Evolutionary conservation across 2,329 filamentous ascomycete species (phyloP).

Genomic region (Calonectria pteridis): DNA sequence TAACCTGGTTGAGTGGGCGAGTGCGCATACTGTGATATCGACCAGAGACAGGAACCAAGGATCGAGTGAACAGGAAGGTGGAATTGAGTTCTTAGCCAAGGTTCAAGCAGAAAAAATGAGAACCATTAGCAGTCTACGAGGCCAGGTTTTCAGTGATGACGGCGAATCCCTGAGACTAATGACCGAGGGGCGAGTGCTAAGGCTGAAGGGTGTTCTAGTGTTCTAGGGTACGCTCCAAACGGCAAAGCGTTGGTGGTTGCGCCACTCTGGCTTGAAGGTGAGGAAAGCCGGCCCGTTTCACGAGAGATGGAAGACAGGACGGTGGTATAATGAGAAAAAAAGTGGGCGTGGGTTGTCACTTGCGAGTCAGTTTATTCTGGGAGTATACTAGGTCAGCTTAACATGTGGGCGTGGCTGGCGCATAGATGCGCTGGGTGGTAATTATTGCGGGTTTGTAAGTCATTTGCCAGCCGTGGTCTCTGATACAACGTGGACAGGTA

Average conservation of each 20-base stretch:
- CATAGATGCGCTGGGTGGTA: conserved; percentile 3
- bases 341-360: neutral
- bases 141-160: neutral
- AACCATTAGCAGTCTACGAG: neutral
- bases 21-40: neutral
- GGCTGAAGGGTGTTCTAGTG: neutral
- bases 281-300: conserved; percentile 6
- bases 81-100: neutral
- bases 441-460: neutral
- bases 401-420: conserved; percentile 5
- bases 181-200: conserved; percentile 6
- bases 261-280: neutral
- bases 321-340: conserved; percentile 1
- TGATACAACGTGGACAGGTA: neutral
- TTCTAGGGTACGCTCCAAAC: conserved; percentile 7
- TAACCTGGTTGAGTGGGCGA: neutral
- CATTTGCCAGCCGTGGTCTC: neutral
- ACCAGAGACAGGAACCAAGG: neutral
- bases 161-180: neutral
- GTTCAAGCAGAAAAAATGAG: neutral
- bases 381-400: neutral
- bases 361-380: conserved; percentile 6
- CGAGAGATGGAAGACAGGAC: neutral
- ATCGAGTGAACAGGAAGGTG: neutral
- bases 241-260: conserved; percentile 4